Conservation (phyloP, 805 yeast genomes). For the Tetrapisispora namnaoensis region DNA sequence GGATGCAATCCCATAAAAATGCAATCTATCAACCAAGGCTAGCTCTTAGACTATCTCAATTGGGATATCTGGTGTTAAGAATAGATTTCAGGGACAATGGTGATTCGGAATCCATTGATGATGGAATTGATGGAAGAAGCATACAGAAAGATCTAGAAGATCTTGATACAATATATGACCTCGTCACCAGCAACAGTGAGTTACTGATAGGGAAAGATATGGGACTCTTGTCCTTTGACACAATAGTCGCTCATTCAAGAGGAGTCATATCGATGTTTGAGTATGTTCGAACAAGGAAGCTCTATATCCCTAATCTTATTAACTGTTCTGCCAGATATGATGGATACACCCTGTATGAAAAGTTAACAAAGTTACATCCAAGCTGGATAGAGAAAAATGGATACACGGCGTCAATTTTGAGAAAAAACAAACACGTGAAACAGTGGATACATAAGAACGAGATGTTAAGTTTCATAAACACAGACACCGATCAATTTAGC, state of each 20-base stretch:
- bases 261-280: conserved; percentile 68
- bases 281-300: conserved; percentile 41
- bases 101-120: conserved; percentile 42
- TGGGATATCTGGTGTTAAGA: conserved; percentile 59
- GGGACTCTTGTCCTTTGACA: conserved; percentile 35
- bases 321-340: conserved; percentile 67
- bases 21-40: conserved; percentile 60
- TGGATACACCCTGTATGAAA: conserved; percentile 37
- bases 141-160: conserved; percentile 62
- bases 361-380: conserved; percentile 29
- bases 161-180: conserved; percentile 35
- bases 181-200: not conserved
- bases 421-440: conserved; percentile 41
- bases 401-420: conserved; percentile 30
- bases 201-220: conserved; percentile 2
- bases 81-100: conserved; percentile 88
- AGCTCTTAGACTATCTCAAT: conserved; percentile 50
- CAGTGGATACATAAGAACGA: conserved; percentile 42
- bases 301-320: conserved; percentile 51
- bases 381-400: conserved; percentile 36
- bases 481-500: conserved; percentile 36
- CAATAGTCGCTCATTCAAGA: conserved; percentile 71
- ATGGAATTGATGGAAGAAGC: conserved; percentile 40
- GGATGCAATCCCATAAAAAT: conserved; percentile 76
- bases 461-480: conserved; percentile 38